A percentile compares a stretch with the other conserved stretches of the same genome.
phyloP scores from a whole-genome alignment of 352 stramenopile genomes.

The Blastocystis sp. region DNA sequence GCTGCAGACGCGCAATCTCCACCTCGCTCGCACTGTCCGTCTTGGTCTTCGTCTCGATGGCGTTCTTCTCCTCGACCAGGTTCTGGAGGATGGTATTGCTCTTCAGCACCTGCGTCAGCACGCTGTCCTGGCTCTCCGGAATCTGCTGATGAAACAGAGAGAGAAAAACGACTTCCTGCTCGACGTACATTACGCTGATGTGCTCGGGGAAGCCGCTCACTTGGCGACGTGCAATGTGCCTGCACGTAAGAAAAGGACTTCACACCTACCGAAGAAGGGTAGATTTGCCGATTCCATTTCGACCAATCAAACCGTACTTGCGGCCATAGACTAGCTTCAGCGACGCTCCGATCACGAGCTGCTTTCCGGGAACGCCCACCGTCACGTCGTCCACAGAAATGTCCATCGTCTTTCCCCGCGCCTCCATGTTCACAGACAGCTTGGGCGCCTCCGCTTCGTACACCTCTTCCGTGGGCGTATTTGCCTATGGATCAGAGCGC shows the following conservation, averaged over 20 bases:
- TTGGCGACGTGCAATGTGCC: slow-evolving; percentile 75
- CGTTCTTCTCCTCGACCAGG: slow-evolving; percentile 15
- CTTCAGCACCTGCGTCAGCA: slow-evolving; percentile 18
- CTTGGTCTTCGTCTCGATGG: slow-evolving; percentile 56
- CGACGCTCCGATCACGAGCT: slow-evolving; percentile 20
- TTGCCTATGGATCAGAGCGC: neutral
- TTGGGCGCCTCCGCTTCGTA: slow-evolving; percentile 72
- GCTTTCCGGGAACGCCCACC: slow-evolving; percentile 68
- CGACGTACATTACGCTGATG: slow-evolving; percentile 70
- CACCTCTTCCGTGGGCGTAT: slow-evolving; percentile 28
- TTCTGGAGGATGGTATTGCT: slow-evolving; percentile 65
- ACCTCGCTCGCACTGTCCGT: slow-evolving; percentile 37
- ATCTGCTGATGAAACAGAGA: neutral
- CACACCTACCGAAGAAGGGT: slow-evolving; percentile 98
- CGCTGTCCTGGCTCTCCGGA: slow-evolving; percentile 29
- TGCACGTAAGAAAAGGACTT: slow-evolving; percentile 4
- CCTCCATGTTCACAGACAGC: slow-evolving; percentile 67
- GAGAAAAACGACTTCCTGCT: slow-evolving; percentile 33
- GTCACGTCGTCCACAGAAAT: slow-evolving; percentile 63
- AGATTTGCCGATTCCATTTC: slow-evolving; percentile 95
- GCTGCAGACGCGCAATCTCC: slow-evolving; percentile 29
- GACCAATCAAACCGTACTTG: slow-evolving; percentile 96
- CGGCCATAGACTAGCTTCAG: slow-evolving; percentile 80
- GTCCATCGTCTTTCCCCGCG: slow-evolving; percentile 63
- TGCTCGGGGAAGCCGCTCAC: slow-evolving; percentile 61